These are phyloP conservation scores for Nemania serpens DNA, from an alignment of 2,329 filamentous ascomycete species.

Conservation along the genomic window DNA sequence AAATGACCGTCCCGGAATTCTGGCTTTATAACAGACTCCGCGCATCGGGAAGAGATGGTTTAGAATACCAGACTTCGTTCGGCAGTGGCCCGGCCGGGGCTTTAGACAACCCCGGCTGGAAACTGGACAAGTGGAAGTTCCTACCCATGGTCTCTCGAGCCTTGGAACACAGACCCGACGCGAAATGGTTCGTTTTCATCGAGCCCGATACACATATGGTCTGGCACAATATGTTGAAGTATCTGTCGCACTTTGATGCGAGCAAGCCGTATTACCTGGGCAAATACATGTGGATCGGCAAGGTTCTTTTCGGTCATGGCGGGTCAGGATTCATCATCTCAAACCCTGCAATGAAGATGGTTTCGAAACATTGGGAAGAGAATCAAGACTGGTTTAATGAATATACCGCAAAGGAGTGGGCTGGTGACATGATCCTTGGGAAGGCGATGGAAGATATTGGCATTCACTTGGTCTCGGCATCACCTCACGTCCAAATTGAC, in stretches of 20 bases:
- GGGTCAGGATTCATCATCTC: constrained; percentile 43
- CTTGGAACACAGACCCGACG: constrained; percentile 39
- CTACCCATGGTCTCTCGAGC: constrained; percentile 46
- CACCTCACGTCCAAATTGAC: constrained; percentile 16
- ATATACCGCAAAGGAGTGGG: constrained; percentile 26
- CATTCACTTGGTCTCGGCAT: constrained; percentile 19
- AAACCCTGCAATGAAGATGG: constrained; percentile 42
- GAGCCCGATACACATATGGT: constrained; percentile 46
- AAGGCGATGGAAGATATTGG: constrained; percentile 20
- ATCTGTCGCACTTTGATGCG: constrained; percentile 38
- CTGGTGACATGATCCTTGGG: constrained; percentile 28
- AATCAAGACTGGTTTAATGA: constrained; percentile 19
- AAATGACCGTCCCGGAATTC: constrained; percentile 28
- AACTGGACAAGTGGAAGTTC: constrained; percentile 48
- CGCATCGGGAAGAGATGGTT: constrained; percentile 24
- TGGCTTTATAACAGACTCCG: constrained; percentile 30
- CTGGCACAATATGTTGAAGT: constrained; percentile 43
- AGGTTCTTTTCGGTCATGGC: constrained; percentile 43
- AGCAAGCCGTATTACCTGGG: constrained; percentile 41
- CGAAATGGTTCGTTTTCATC: constrained; percentile 47
- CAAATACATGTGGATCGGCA: constrained; percentile 38
- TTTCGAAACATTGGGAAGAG: constrained; percentile 14
- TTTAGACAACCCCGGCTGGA: constrained; percentile 40
- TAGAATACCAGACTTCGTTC: constrained; percentile 36
- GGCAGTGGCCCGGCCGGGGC: constrained; percentile 45